Conservation (phyloP, 805 yeast species). For the Candida bentonensis region DNA sequence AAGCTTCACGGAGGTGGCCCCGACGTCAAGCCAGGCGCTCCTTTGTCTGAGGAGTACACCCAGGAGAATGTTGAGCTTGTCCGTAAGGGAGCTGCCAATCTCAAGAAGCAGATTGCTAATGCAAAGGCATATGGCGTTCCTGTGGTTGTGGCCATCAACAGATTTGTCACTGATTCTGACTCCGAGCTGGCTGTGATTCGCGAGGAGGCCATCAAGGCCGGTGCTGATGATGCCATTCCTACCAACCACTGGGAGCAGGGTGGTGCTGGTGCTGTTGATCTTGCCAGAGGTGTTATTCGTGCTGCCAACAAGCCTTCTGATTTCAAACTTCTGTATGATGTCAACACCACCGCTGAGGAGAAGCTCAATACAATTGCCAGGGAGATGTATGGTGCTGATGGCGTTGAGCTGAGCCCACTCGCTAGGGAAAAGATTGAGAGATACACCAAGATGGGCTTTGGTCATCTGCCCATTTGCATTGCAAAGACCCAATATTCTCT, state of each 20-base stretch:
- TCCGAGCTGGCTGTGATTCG: conserved; percentile 71
- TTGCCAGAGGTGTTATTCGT: conserved; percentile 71
- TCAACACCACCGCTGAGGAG: conserved; percentile 59
- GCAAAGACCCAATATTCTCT: conserved; percentile 96
- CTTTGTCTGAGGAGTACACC: conserved; percentile 68
- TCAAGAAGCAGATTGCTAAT: conserved; percentile 80
- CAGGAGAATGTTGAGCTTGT: conserved; percentile 71
- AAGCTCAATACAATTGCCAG: conserved; percentile 68
- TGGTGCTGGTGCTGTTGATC: conserved; percentile 74
- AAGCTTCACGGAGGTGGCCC: conserved; percentile 97
- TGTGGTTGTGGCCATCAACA: conserved; percentile 89
- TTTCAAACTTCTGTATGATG: conserved; percentile 55
- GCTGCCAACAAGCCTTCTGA: conserved; percentile 35
- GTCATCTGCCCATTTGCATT: conserved; percentile 83
- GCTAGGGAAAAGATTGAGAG: conserved; percentile 72
- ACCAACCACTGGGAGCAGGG: conserved; percentile 95
- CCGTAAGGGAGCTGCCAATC: conserved; percentile 68
- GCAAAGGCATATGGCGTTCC: conserved; percentile 78
- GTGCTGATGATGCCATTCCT: conserved; percentile 82
- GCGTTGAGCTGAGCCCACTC: conserved; percentile 65
- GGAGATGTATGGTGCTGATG: conserved; percentile 87
- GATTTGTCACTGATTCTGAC: conserved; percentile 67
- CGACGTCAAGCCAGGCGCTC: conserved; percentile 86
- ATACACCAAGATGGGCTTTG: conserved; percentile 79
- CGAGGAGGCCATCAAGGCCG: conserved; percentile 74